phyloP scores from a whole-genome alignment of 371 early-diverging fungal species.

The Nosema muscidifuracis region DNA sequence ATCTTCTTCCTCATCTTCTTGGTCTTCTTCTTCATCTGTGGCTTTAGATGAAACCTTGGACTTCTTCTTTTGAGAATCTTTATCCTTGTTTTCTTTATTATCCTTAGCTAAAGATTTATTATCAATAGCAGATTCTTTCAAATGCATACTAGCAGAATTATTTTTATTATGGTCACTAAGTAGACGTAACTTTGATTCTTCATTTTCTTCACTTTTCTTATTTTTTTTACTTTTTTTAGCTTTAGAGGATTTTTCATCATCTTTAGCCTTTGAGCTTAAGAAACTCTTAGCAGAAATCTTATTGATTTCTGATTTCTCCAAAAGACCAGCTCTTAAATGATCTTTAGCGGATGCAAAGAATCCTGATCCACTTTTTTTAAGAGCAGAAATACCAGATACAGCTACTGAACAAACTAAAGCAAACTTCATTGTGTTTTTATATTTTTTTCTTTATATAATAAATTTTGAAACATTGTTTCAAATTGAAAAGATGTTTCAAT shows the following conservation, averaged over 20 bases:
- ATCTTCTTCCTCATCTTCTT: background rate
- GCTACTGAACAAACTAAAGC: background rate
- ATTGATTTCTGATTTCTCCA: background rate
- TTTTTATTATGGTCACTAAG: background rate
- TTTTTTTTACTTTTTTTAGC: background rate
- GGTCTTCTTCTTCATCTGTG: background rate
- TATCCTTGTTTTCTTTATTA: background rate
- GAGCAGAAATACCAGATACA: background rate
- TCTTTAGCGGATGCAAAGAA: background rate
- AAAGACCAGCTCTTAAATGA: background rate
- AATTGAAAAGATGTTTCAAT: background rate
- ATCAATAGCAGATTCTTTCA: background rate
- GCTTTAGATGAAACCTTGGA: background rate
- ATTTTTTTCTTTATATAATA: conserved; percentile 14
- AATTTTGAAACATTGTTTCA: conserved; percentile 19
- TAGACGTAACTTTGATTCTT: too few species aligned
- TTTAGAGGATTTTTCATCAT: background rate
- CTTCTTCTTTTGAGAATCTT: background rate
- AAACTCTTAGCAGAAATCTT: background rate
- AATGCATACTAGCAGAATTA: background rate
- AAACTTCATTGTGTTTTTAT: background rate
- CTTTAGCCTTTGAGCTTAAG: background rate
- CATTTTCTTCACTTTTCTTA: too few species aligned
- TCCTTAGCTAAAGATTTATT: background rate
- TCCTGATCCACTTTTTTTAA: background rate